These are phyloP conservation scores for Monosporascus ibericus DNA, from an alignment of 2,329 filamentous ascomycete species.

Conservation along the genomic window DNA sequence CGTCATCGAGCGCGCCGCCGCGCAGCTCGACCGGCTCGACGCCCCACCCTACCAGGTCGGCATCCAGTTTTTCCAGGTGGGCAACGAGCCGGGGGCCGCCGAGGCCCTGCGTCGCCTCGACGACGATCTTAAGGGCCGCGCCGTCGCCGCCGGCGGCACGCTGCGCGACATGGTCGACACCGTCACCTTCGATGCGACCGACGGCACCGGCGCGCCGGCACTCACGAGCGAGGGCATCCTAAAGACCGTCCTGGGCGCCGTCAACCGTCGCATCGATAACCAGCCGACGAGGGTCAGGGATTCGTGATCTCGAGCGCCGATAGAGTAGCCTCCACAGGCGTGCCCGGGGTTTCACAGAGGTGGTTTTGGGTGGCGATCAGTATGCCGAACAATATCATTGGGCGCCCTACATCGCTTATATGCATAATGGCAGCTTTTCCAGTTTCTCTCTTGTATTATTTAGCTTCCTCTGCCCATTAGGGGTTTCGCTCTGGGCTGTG, in stretches of 20 bases:
- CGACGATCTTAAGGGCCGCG: conserved; percentile 50
- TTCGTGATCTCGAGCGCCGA: too few relatives aligned
- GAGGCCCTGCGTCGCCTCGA: conserved; percentile 66
- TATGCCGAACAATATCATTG: too few relatives aligned
- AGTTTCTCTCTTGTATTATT: too few relatives aligned
- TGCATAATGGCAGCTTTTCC: too few relatives aligned
- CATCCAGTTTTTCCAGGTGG: conserved; percentile 91
- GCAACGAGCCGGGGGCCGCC: conserved; percentile 59
- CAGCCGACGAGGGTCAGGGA: too few relatives aligned
- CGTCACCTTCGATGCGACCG: conserved; percentile 59
- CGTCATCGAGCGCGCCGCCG: conserved; percentile 59
- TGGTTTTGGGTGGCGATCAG: too few relatives aligned
- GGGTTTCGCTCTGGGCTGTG: too few relatives aligned
- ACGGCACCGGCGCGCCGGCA: conserved; percentile 29
- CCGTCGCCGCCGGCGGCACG: conserved; percentile 41
- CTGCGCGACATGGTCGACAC: conserved; percentile 87
- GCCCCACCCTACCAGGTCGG: conserved; percentile 77
- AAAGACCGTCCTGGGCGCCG: conserved; percentile 66
- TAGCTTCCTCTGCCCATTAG: too few relatives aligned
- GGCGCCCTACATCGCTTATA: too few relatives aligned
- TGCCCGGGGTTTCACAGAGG: too few relatives aligned
- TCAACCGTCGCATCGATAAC: background rate
- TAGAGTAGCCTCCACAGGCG: too few relatives aligned
- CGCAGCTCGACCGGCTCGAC: conserved; percentile 60
- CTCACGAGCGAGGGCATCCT: conserved; percentile 67